These are phyloP conservation scores for Metschnikowia dekortorum DNA, from an alignment of 805 yeast species.

Conservation along the genomic window DNA sequence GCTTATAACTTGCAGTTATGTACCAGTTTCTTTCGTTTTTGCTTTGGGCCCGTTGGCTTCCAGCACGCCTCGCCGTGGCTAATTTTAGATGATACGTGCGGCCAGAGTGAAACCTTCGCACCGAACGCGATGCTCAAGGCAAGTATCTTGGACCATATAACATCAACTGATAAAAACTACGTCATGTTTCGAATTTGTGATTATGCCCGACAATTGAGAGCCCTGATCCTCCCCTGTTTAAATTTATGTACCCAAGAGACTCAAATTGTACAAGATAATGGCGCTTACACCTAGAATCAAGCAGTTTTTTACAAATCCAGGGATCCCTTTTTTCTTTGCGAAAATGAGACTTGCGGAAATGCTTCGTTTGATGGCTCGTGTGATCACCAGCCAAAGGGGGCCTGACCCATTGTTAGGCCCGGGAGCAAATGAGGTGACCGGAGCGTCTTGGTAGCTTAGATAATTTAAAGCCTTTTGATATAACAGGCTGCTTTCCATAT, in stretches of 20 bases:
- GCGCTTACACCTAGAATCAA: constrained; percentile 5
- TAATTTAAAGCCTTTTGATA: constrained; percentile 27
- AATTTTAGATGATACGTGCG: no score
- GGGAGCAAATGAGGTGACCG: constrained; percentile 3
- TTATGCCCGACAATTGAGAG: background rate
- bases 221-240: background rate
- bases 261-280: constrained; percentile 3
- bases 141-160: no score
- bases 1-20: no score
- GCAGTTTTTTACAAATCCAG: constrained; percentile 9
- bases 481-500: constrained; percentile 11
- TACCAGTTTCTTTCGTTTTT: no score
- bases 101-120: background rate
- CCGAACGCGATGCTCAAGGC: background rate
- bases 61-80: no score
- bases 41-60: no score
- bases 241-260: background rate
- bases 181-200: background rate
- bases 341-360: background rate
- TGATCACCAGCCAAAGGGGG: background rate
- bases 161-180: no score
- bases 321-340: background rate
- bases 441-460: constrained; percentile 27
- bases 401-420: background rate
- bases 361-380: background rate